These are phyloP conservation scores for Quercus parvula DNA, from an alignment of 306 rosid species.

Conservation along the genomic window DNA sequence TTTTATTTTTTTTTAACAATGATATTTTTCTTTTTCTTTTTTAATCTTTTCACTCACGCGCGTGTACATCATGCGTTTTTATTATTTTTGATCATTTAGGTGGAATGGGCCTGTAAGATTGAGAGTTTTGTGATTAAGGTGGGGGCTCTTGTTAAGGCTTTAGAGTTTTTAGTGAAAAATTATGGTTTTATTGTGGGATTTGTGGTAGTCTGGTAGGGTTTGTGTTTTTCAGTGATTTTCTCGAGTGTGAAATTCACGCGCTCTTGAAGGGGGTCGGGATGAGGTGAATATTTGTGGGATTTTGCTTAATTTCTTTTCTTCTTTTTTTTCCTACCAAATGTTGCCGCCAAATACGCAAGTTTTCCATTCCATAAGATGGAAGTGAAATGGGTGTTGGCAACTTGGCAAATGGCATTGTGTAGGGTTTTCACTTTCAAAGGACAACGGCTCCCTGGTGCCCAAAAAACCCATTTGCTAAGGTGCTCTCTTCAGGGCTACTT, in stretches of 20 bases:
- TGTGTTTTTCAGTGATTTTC: no score
- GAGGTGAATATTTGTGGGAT: background rate
- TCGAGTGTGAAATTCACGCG: conserved; percentile 25
- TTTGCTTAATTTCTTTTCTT: background rate
- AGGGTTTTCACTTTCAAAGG: conserved; percentile 4
- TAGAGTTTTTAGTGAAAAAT: no score
- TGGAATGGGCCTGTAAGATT: background rate
- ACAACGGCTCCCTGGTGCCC: conserved; percentile 48
- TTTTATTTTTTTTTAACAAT: background rate
- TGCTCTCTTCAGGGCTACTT: conserved; percentile 21
- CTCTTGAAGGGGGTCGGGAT: background rate
- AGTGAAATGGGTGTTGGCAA: background rate
- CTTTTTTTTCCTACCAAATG: conserved; percentile 5
- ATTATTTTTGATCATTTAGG: background rate
- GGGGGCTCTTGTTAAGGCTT: background rate
- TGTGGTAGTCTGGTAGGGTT: no score
- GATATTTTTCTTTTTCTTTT: background rate
- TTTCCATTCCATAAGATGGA: background rate
- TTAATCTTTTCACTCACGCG: conserved; percentile 10
- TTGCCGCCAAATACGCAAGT: conserved; percentile 67
- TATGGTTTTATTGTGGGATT: no score
- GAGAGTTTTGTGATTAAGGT: background rate
- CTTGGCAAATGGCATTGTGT: background rate
- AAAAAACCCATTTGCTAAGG: background rate
- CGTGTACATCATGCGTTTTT: background rate